Percentiles rank a stretch among this genome's conserved stretches.
Conservation (phyloP, 1,284 basidiomycete species). For the Malassezia nana region DNA sequence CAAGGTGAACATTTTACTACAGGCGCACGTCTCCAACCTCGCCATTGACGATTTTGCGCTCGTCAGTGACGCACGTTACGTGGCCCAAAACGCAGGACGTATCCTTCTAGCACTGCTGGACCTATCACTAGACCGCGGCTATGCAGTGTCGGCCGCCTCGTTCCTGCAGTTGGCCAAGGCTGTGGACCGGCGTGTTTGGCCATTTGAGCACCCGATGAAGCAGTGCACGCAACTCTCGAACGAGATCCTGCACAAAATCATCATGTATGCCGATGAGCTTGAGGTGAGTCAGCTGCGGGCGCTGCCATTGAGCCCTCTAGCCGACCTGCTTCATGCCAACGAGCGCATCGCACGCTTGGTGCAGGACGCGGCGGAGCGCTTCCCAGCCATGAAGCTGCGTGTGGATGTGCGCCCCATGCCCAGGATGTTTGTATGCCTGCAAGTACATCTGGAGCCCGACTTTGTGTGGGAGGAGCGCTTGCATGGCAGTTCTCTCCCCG, state of each 20-base stretch:
- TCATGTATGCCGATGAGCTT: constrained; percentile 74
- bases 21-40: constrained; percentile 74
- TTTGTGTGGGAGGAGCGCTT: constrained; percentile 78
- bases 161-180: constrained; percentile 82
- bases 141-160: constrained; percentile 69
- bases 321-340: constrained; percentile 75
- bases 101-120: constrained; percentile 88
- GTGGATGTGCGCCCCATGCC: constrained; percentile 64
- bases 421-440: constrained; percentile 70
- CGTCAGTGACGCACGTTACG: constrained; percentile 88
- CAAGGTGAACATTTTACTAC: constrained; percentile 92
- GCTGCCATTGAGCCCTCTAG: constrained; percentile 67
- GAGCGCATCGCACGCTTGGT: constrained; percentile 72
- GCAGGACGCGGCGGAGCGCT: constrained; percentile 68
- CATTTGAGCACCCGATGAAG: constrained; percentile 77
- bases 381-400: constrained; percentile 65
- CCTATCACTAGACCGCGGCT: constrained; percentile 81
- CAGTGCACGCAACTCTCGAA: constrained; percentile 57
- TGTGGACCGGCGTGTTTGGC: constrained; percentile 69
- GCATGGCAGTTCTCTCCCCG: constrained; percentile 71
- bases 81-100: constrained; percentile 69
- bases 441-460: constrained; percentile 57
- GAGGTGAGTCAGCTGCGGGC: constrained; percentile 65
- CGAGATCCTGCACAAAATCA: constrained; percentile 64
- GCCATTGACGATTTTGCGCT: constrained; percentile 88